These are phyloP conservation scores for Ophiocordyceps camponoti-floridani DNA, from an alignment of 2,329 filamentous ascomycete species.

Conservation along the genomic window DNA sequence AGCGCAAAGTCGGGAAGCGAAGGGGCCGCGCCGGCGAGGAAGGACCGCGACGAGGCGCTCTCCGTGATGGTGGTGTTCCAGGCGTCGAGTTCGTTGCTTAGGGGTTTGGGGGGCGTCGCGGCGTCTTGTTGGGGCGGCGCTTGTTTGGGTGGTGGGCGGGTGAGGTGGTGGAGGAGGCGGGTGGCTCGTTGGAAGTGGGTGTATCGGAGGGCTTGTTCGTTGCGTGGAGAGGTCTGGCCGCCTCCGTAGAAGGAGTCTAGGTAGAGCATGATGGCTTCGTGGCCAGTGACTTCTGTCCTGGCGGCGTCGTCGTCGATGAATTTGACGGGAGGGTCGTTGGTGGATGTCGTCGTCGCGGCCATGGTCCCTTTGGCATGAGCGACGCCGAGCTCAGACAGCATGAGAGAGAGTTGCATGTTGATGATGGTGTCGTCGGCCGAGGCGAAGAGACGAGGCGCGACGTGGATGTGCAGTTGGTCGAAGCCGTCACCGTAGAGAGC, in stretches of 20 bases:
- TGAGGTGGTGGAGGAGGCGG: conserved; percentile 15
- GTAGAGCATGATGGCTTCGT: conserved; percentile 38
- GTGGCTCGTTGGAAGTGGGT: conserved; percentile 23
- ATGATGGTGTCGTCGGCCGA: conserved; percentile 23
- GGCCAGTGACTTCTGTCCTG: conserved; percentile 28
- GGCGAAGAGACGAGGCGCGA: conserved; percentile 30
- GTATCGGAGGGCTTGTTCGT: conserved; percentile 17
- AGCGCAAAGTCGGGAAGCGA: conserved; percentile 36
- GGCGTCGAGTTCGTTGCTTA: conserved; percentile 5
- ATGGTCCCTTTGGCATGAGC: conserved; percentile 27
- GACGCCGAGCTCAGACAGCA: conserved; percentile 29
- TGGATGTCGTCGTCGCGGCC: background rate
- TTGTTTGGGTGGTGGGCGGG: background rate
- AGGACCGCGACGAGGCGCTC: background rate
- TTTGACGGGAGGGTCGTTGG: conserved; percentile 18
- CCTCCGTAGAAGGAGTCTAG: conserved; percentile 34
- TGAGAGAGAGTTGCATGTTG: conserved; percentile 30
- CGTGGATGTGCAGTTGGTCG: conserved; percentile 57
- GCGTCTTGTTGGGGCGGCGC: background rate
- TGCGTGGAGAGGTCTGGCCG: conserved; percentile 5
- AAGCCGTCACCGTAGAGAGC: conserved; percentile 62
- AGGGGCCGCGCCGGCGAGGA: conserved; percentile 4
- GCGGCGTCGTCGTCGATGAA: conserved; percentile 36
- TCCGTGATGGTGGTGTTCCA: conserved; percentile 18
- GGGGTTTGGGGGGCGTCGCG: conserved; percentile 2